A percentile compares a stretch with the other conserved stretches of the same genome.
These are phyloP conservation scores for Apiosordaria backusii DNA, from an alignment of 495 filamentous ascomycete genomes.

Conservation along the genomic window DNA sequence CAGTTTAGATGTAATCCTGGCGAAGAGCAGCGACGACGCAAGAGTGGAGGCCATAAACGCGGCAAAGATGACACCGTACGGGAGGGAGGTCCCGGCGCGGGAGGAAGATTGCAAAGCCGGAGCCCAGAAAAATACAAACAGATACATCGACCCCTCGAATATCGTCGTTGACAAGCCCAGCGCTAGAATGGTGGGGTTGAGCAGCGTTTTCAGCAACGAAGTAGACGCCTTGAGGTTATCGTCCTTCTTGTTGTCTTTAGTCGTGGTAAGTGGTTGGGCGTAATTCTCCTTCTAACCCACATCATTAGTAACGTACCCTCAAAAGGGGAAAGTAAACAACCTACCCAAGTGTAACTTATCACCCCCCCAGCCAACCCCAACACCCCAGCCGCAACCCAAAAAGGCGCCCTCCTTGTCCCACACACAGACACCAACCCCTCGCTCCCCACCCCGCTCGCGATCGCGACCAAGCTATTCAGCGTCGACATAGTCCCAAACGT, in stretches of 20 bases:
- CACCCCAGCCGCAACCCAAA: conserved; percentile 37
- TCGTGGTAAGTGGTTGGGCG: conserved; percentile 15
- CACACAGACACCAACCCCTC: conserved; percentile 44
- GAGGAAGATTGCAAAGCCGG: conserved; percentile 45
- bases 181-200: conserved; percentile 40
- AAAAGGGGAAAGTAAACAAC: conserved; percentile 14
- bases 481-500: conserved; percentile 52
- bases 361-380: conserved; percentile 38
- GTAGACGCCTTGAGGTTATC: conserved; percentile 14
- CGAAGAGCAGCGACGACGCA: conserved; percentile 46
- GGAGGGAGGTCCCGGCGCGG: conserved; percentile 35
- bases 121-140: conserved; percentile 58
- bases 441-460: conserved; percentile 51
- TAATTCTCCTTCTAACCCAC: conserved; percentile 44
- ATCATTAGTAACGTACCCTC: too few relatives aligned
- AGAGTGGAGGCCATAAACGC: conserved; percentile 56
- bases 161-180: conserved; percentile 48
- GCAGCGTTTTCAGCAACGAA: conserved; percentile 24
- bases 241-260: background rate
- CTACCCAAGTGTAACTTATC: conserved; percentile 49
- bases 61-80: conserved; percentile 56
- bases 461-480: conserved; percentile 50
- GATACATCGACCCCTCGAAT: conserved; percentile 58
- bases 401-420: conserved; percentile 51
- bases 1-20: conserved; percentile 33